Percentiles rank a stretch among this genome's conserved stretches.
Conservation (phyloP, 352 stramenopile species). For the Phytopythium vexans region DNA sequence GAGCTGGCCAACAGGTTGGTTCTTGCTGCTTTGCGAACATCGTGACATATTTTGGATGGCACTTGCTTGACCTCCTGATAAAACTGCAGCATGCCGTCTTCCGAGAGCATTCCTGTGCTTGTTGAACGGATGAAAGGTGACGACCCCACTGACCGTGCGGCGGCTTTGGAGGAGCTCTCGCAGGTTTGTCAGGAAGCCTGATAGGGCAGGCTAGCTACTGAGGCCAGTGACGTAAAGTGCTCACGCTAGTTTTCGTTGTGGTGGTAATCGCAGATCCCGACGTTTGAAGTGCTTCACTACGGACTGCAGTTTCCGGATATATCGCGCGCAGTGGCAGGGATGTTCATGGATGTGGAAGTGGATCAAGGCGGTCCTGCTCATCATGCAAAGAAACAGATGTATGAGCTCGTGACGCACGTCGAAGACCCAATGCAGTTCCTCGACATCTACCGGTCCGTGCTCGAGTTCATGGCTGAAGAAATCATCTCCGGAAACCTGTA, state of each 20-base stretch:
- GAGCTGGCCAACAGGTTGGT: slow-evolving; percentile 36
- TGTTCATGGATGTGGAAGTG: slow-evolving; percentile 28
- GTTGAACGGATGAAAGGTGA: slow-evolving; percentile 22
- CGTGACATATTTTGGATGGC: not conserved
- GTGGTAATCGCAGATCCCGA: slow-evolving; percentile 31
- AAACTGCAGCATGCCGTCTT: slow-evolving; percentile 25
- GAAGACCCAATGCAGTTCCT: slow-evolving; percentile 50
- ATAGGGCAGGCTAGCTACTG: not conserved
- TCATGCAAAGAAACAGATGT: slow-evolving; percentile 27
- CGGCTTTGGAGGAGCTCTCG: slow-evolving; percentile 27
- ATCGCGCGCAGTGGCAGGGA: slow-evolving; percentile 20
- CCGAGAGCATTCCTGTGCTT: slow-evolving; percentile 34
- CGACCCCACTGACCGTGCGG: slow-evolving; percentile 7
- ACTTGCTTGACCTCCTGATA: not conserved
- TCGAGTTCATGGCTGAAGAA: slow-evolving; percentile 34
- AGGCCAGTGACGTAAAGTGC: not conserved
- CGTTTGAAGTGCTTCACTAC: slow-evolving; percentile 53
- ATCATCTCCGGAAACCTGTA: slow-evolving; percentile 23
- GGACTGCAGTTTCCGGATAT: slow-evolving; percentile 25
- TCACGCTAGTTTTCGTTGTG: not conserved
- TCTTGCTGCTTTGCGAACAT: not conserved
- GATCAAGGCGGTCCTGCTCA: slow-evolving; percentile 7
- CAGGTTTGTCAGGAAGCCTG: slow-evolving; percentile 14
- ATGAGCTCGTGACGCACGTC: slow-evolving; percentile 34
- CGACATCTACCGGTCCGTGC: slow-evolving; percentile 43